Evolutionary conservation across 1,284 basidiomycete species (phyloP).

Genomic region (Ustilago loliicola): DNA sequence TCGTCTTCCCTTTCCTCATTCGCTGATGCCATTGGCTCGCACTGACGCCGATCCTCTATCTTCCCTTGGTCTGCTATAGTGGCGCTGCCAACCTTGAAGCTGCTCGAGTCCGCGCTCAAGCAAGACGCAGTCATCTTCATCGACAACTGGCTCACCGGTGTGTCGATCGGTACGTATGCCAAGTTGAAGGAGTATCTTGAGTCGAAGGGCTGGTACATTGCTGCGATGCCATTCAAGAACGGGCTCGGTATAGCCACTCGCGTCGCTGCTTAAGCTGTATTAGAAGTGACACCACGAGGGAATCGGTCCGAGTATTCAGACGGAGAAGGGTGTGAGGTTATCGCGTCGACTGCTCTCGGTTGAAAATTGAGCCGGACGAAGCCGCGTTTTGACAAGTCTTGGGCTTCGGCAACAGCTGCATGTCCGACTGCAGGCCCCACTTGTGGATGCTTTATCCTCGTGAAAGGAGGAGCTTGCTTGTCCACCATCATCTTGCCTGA

Average conservation of each 20-base stretch:
- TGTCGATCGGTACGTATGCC: constrained; percentile 35
- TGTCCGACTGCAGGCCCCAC: constrained; percentile 10
- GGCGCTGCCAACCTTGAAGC: constrained; percentile 47
- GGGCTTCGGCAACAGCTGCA: constrained; percentile 4
- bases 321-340: background rate
- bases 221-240: constrained; percentile 46
- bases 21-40: background rate
- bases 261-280: background rate
- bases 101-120: constrained; percentile 35
- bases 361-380: background rate
- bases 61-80: constrained; percentile 8
- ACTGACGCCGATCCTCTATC: background rate
- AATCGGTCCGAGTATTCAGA: background rate
- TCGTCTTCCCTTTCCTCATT: background rate
- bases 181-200: constrained; percentile 35
- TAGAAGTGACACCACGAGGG: background rate
- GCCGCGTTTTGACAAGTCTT: background rate
- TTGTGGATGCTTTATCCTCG: background rate
- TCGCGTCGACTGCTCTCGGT: too few species aligned
- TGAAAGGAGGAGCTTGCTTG: background rate
- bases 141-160: constrained; percentile 43
- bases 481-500: background rate
- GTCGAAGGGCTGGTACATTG: constrained; percentile 38
- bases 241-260: constrained; percentile 41
- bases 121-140: constrained; percentile 41